Base-by-base conservation (phyloP, 2,329 filamentous ascomycete genomes). In the Sarocladiaceae sp. region DNA sequence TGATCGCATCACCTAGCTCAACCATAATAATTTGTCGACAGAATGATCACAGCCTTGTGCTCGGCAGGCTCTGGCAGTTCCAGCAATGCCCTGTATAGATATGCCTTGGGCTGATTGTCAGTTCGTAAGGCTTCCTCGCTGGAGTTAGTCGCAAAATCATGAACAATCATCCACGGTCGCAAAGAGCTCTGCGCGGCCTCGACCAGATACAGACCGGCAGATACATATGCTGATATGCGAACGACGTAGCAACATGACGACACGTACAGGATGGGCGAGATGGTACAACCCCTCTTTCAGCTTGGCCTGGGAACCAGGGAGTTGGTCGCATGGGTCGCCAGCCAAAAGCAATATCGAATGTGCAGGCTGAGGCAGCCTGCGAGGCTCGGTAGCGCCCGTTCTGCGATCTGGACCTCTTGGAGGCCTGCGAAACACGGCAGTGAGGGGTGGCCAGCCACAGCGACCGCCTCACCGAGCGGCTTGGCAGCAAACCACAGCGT, bases 1-100 rank as follows among this genome's bases (percentile, higher is more conserved):
- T 60, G 31, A 61, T 50, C 15, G 58, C 42, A 44, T 62, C 60
- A 13, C 60, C 60, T 10, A 56, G 11, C 33, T 61, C 40, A 17
- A 44, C 28, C 40, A 44, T 44, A 3, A 26, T 22, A 15, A n/a
- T 44, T 4, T 22, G 15, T 7, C 20, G 18, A 15, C 20, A 5
- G 20, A 5, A 40, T 17, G 20, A 6, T 40, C 37, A 4, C 17
- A 40, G 8, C 11, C 20, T 40, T n/a, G n/a, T n/a, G n/a, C n/a
- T n/a, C n/a, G n/a, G n/a, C 37, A 7, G 18, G 15, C 35, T 8
- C 7, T 8, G 35, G 35, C n/a, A n/a, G 35, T 37, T 37, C 12
- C 17, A 23, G 37, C 4, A 28, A n/a, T n/a, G n/a, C n/a, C n/a
- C n/a, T n/a, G n/a, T n/a, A n/a, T n/a, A n/a, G n/a, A n/a, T n/a